These are phyloP conservation scores for Pyrus hybrid DNA, from an alignment of 331 rosid genomes.

Conservation along the genomic window DNA sequence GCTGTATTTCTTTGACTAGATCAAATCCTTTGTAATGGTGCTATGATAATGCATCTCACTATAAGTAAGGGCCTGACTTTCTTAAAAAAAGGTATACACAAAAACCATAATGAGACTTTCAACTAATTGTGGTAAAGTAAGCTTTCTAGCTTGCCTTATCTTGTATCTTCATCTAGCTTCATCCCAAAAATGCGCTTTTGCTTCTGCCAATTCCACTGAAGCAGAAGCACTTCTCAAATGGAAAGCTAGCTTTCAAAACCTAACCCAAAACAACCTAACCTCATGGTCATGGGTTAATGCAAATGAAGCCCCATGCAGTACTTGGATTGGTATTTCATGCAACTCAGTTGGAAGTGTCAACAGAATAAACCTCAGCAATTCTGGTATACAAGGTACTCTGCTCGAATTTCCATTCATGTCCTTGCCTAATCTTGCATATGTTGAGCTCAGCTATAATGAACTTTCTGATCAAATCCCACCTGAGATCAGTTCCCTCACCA, in stretches of 20 bases:
- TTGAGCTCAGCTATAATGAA: conserved; percentile 3
- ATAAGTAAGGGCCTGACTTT: too few species aligned
- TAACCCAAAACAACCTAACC: not conserved
- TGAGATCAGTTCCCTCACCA: not conserved
- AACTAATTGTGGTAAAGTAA: not conserved
- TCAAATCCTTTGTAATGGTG: too few species aligned
- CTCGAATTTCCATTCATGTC: not conserved
- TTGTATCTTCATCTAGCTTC: not conserved
- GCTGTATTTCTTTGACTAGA: too few species aligned
- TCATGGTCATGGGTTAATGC: conserved; percentile 12
- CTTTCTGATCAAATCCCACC: conserved; percentile 5
- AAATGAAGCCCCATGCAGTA: not conserved
- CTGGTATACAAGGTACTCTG: conserved; percentile 8
- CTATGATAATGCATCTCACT: too few species aligned
- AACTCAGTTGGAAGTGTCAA: conserved; percentile 1
- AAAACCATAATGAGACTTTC: not conserved
- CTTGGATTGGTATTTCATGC: conserved; percentile 11
- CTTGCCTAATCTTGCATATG: conserved; percentile 1
- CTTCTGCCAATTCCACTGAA: not conserved
- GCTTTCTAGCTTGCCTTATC: not conserved
- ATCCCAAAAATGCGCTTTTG: not conserved
- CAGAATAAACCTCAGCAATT: conserved; percentile 1
- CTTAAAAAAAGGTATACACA: too few species aligned
- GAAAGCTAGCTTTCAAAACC: conserved; percentile 14
- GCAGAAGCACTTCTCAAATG: conserved; percentile 22